Evolutionary conservation across 148 eudicot species (phyloP), one percentile per base, ranked within the genome.

Genomic region (Silene uniflora): DNA sequence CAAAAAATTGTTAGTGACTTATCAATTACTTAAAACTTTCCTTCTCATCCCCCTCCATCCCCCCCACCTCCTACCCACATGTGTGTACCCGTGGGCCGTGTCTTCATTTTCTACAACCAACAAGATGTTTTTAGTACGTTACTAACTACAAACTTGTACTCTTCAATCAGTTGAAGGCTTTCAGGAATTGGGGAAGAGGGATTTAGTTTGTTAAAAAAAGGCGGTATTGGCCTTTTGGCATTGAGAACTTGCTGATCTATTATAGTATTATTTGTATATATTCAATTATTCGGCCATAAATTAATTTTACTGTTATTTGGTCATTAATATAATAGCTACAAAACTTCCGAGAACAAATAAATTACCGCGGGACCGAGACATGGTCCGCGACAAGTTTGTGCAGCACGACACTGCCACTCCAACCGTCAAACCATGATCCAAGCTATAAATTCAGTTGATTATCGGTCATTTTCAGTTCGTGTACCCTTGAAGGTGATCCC

Each of bases 51-150:
- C 65, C 68, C 68, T 64, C 68, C n/a, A 14, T 32, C n/a, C 42
- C 39, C 68, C 68, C 68, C 68, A 64, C 68, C 9, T 18, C 32
- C 69, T 44, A 35, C 47, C 47, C 69, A 66, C 69, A 65, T 65
- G 69, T 66, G 19, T 64, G 47, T 32, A 22, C 69, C 47, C 11
- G 22, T 27, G 47, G 47, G 49, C 47, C 11, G 22, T 27, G 47
- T 32, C 47, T 32, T 32, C 22, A 18, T 35, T 32, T 66, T 66
- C 69, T 35, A 66, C 47, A 66, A 44, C 69, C 21, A 32, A 66
- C 18, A 29, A 29, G 10, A 65, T 65, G 46, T 32, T 3, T 32
- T 52, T 18, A 16, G 56, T 11, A 52, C 56, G 17, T 52, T 52
- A 52, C 56, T 52, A 13, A 52, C 14, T 52, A 52, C 56, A 52